phyloP scores from a whole-genome alignment of 331 rosid genomes.

The Malus hybrid region DNA sequence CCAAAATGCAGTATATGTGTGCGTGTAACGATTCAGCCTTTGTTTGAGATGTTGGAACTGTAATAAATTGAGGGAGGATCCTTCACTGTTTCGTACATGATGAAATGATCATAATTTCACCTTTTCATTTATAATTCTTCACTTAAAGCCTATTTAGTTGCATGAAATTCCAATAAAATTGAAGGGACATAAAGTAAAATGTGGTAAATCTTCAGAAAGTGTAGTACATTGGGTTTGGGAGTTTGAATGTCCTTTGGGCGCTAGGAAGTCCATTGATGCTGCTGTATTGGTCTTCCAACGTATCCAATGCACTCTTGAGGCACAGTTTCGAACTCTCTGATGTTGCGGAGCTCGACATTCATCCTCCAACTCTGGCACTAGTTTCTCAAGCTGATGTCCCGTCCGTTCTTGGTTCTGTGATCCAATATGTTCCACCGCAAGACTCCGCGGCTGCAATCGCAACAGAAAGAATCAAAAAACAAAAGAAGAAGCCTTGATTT shows the following conservation, averaged over 20 bases:
- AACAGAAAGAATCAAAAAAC: conserved; percentile 17
- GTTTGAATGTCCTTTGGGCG: conserved; percentile 22
- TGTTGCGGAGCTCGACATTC: conserved; percentile 67
- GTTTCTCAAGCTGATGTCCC: conserved; percentile 47
- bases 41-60: not conserved
- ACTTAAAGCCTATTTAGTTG: not conserved
- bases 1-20: not conserved
- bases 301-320: conserved; percentile 54
- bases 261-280: conserved; percentile 26
- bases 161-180: not conserved
- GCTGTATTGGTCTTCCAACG: conserved; percentile 33
- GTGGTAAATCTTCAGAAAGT: not conserved
- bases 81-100: not conserved
- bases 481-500: conserved; percentile 2
- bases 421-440: conserved; percentile 47
- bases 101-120: too few relatives aligned
- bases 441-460: conserved; percentile 39
- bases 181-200: not conserved
- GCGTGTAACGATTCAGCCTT: not conserved
- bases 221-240: conserved; percentile 32
- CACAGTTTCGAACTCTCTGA: conserved; percentile 47
- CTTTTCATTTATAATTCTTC: not conserved
- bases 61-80: not conserved
- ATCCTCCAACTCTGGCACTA: conserved; percentile 66
- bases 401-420: conserved; percentile 28